Percentiles rank a stretch among this genome's conserved stretches.
Conservation (phyloP, 305 asterid genomes). For the Ilex paraguariensis region DNA sequence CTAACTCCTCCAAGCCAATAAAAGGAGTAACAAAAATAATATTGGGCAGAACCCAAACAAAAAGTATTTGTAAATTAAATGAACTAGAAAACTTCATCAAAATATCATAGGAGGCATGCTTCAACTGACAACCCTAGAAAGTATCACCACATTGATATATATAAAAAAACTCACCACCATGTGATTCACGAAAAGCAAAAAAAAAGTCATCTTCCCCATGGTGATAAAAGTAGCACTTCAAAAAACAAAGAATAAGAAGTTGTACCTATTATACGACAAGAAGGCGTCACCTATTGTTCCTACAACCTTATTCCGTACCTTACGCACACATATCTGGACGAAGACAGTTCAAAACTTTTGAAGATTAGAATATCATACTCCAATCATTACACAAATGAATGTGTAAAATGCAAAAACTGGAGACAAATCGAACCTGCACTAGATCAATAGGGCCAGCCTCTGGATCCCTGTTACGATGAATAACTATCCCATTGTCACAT, state of each 20-base stretch:
- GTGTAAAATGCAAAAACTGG: not conserved
- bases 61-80: too few species aligned
- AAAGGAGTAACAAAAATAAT: too few species aligned
- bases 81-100: too few species aligned
- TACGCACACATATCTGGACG: conserved; percentile 76
- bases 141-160: not conserved
- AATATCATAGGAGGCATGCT: too few species aligned
- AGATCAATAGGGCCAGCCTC: conserved; percentile 71
- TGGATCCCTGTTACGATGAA: conserved; percentile 91
- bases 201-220: not conserved
- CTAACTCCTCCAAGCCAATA: too few species aligned
- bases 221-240: too few species aligned
- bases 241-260: not conserved
- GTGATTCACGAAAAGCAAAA: not conserved
- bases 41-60: too few species aligned
- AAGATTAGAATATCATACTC: too few species aligned
- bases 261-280: conserved; percentile 73
- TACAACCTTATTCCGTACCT: conserved; percentile 86
- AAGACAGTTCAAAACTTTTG: conserved; percentile 1
- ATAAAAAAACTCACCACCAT: too few species aligned
- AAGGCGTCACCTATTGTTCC: conserved; percentile 90
- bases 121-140: not conserved
- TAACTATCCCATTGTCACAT: conserved; percentile 90
- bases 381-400: too few species aligned
- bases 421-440: conserved; percentile 60